phyloP scores from a whole-genome alignment of 1,139 yeast genomes.

The Debaryomyces nepalensis region DNA sequence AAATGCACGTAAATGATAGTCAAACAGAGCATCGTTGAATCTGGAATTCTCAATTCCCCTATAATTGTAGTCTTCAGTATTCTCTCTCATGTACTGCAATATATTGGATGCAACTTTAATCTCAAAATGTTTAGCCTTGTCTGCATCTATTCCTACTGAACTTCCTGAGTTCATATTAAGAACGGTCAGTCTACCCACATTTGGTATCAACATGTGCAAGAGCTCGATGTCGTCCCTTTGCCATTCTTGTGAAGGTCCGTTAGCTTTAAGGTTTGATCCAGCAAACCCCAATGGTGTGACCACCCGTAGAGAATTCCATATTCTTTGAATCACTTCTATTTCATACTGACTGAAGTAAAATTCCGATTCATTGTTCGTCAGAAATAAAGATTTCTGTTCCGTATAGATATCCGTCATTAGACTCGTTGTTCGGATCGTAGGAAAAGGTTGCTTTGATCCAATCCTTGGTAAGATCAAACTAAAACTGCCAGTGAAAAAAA shows the following conservation, averaged over 20 bases:
- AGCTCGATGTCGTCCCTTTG: not conserved
- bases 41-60: constrained; percentile 7
- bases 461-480: no score
- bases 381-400: not conserved
- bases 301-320: constrained; percentile 12
- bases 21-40: constrained; percentile 18
- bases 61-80: not conserved
- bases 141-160: not conserved
- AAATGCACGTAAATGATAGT: constrained; percentile 25
- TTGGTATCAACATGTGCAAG: not conserved
- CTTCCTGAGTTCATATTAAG: constrained; percentile 3
- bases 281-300: constrained; percentile 7
- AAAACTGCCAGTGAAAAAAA: no score
- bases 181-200: not conserved
- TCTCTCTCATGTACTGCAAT: constrained; percentile 1
- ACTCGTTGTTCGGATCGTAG: not conserved
- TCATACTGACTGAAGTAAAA: constrained; percentile 11
- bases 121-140: not conserved
- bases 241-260: not conserved
- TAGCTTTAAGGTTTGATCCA: constrained; percentile 4
- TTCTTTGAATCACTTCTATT: constrained; percentile 3
- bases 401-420: not conserved
- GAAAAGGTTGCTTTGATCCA: no score
- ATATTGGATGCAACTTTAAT: constrained; percentile 4
- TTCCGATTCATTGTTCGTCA: not conserved